A percentile compares a stretch with the other conserved stretches of the same genome.
phyloP scores from a whole-genome alignment of 1,284 basidiomycete species.

The Entoloma clypeatum region DNA sequence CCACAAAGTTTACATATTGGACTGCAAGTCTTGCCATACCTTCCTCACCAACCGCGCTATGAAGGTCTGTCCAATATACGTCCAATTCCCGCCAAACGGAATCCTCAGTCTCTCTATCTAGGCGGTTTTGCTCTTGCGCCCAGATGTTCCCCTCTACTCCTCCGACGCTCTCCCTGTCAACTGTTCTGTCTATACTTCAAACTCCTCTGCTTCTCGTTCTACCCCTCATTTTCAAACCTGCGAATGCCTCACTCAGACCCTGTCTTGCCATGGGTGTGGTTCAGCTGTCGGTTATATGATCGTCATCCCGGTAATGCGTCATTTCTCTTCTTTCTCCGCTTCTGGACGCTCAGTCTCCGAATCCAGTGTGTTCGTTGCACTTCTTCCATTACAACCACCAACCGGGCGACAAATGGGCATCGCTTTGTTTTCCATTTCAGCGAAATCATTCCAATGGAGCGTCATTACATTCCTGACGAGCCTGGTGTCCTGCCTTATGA shows the following conservation, averaged over 20 bases:
- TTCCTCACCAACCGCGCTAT: slow-evolving; percentile 84
- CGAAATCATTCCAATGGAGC: slow-evolving; percentile 69
- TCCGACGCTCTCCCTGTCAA: slow-evolving; percentile 80
- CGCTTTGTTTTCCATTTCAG: slow-evolving; percentile 85
- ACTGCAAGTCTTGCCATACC: slow-evolving; percentile 69
- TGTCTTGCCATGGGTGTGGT: slow-evolving; percentile 82
- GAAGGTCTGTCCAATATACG: slow-evolving; percentile 50
- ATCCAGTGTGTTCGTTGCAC: slow-evolving; percentile 65
- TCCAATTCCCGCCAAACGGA: slow-evolving; percentile 7
- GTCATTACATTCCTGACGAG: slow-evolving; percentile 68
- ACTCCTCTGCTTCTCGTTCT: slow-evolving; percentile 39
- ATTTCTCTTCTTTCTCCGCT: slow-evolving; percentile 8
- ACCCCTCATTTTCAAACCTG: slow-evolving; percentile 34
- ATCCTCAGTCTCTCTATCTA: slow-evolving; percentile 25
- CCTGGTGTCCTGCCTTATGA: slow-evolving; percentile 58
- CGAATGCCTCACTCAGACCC: slow-evolving; percentile 52
- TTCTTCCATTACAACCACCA: slow-evolving; percentile 58
- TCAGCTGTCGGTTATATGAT: slow-evolving; percentile 75
- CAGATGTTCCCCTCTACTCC: slow-evolving; percentile 79
- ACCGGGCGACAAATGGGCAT: slow-evolving; percentile 78
- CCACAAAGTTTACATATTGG: slow-evolving; percentile 77
- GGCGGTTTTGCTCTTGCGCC: slow-evolving; percentile 80
- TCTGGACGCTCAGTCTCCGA: slow-evolving; percentile 7
- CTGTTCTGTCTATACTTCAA: slow-evolving; percentile 58
- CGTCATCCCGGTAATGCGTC: slow-evolving; percentile 49